These are phyloP conservation scores for Tylopilus intermedius DNA, from an alignment of 768 basidiomycete genomes.

Conservation along the genomic window DNA sequence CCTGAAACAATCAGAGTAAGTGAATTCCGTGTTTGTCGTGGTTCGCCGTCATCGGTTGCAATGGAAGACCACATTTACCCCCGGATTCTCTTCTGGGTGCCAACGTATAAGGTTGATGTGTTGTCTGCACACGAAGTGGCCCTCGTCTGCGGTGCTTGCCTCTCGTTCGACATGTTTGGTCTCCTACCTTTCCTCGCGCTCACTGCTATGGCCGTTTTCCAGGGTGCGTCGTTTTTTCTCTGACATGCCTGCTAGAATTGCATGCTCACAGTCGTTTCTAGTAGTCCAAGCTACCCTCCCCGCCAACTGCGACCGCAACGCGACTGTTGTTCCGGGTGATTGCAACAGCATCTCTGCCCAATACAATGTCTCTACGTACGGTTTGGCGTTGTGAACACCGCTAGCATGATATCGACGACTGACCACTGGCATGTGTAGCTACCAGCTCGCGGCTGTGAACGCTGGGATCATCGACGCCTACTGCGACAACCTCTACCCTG, in stretches of 20 bases:
- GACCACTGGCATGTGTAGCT: conserved; percentile 30
- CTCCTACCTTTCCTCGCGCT: conserved; percentile 15
- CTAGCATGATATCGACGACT: not conserved
- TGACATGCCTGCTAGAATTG: not conserved
- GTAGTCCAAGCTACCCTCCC: conserved; percentile 42
- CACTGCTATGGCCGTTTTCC: conserved; percentile 6
- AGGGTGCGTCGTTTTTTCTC: conserved; percentile 14
- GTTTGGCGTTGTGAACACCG: not conserved
- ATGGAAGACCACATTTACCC: too few species aligned
- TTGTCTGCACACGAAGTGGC: not conserved
- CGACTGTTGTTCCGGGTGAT: conserved; percentile 53
- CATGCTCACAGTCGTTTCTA: conserved; percentile 20
- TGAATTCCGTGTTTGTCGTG: too few species aligned
- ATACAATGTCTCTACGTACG: conserved; percentile 60
- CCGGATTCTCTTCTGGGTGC: too few species aligned
- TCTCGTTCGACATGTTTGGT: conserved; percentile 16
- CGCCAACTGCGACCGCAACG: conserved; percentile 52
- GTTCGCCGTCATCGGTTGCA: too few species aligned
- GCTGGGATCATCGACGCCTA: conserved; percentile 40
- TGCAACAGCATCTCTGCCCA: conserved; percentile 64
- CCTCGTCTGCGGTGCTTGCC: not conserved
- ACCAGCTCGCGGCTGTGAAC: conserved; percentile 56
- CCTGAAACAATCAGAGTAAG: too few species aligned
- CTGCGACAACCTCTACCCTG: conserved; percentile 53
- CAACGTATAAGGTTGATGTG: conserved; percentile 15